Conservation (phyloP, 352 stramenopile species). For the Phytophthora multivora region DNA sequence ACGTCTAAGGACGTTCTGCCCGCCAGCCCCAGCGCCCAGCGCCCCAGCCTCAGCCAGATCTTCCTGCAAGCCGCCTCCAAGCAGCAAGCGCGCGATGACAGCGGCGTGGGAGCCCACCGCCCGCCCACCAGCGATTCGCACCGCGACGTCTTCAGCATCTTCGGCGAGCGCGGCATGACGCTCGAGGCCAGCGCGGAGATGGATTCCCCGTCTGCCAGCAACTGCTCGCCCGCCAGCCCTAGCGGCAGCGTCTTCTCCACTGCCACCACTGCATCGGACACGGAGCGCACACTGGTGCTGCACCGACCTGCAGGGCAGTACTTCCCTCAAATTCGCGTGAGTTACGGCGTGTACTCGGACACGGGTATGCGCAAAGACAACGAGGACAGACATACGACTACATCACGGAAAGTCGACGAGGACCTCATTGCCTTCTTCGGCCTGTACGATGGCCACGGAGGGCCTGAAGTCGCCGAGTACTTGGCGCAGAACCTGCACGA, state of each 20-base stretch:
- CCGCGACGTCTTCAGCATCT: constrained; percentile 88
- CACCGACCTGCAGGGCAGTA: constrained; percentile 55
- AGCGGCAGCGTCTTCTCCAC: constrained; percentile 76
- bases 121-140: constrained; percentile 41
- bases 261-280: constrained; percentile 75
- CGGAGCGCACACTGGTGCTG: constrained; percentile 67
- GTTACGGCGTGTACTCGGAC: constrained; percentile 76
- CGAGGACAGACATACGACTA: constrained; percentile 72
- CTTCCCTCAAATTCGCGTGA: constrained; percentile 57
- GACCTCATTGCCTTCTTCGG: constrained; percentile 81
- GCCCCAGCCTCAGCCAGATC: constrained; percentile 59
- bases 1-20: constrained; percentile 60
- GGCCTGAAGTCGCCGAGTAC: constrained; percentile 69
- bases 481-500: constrained; percentile 63
- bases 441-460: constrained; percentile 86
- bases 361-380: constrained; percentile 76
- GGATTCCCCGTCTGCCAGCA: constrained; percentile 29
- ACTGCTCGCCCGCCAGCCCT: constrained; percentile 57
- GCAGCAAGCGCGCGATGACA: constrained; percentile 40
- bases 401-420: constrained; percentile 51
- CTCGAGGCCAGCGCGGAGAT: constrained; percentile 42
- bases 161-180: constrained; percentile 76
- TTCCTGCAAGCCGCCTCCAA: constrained; percentile 52
- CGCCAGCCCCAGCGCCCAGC: constrained; percentile 30
- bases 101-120: constrained; percentile 26